Base-by-base conservation (phyloP, 2,329 filamentous ascomycete genomes). In the Metarhizium anisopliae region DNA sequence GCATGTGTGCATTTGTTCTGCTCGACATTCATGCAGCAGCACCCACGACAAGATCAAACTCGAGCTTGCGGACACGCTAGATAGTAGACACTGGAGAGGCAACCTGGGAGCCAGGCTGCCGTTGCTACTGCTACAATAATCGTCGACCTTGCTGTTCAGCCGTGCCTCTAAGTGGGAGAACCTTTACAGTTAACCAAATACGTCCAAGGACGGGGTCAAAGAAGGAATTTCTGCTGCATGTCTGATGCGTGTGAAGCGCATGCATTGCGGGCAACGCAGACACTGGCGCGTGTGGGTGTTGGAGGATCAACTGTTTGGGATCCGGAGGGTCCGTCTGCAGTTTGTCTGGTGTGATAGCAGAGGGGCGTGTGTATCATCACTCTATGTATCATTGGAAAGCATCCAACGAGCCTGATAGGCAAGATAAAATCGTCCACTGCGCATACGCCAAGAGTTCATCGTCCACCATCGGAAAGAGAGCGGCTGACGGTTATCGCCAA, bases 211-310 rank as follows among this genome's bases (percentile, higher is more conserved):
- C 13, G 29, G 52, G 43, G 16, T 53, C 45, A 35, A 56, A 55
- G 29, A 38, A 55, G 55, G 40, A 52, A 57, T 45, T 51, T 38
- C 51, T 45, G 16, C 49, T 53, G 51, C 56, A 58, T 54, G 56
- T 54, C 54, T 56, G 55, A 56, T 53, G 56, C 47, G 43, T 3
- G 20, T 30, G 51, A 35, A 55, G 56, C 49, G 52, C 40, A 51
- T 57, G 50, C 51, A 35, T 45, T 51, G 52, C 55, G 55, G 55
- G 55, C 51, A 20, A 49, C 25, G 45, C 45, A 43, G 42, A n/a
- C 30, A 18, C 50, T 29, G 50, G 25, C 20, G 18, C 42, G 32
- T 18, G 32, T 29, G 32, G 20, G 14, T n/a, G 50, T 43, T 13
- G 43, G 11, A 25, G 32, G 16, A 42, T 47, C 20, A 38, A 16